These are phyloP conservation scores for Sanghuangporus baumii DNA, from an alignment of 1,284 basidiomycete species.

Conservation along the genomic window DNA sequence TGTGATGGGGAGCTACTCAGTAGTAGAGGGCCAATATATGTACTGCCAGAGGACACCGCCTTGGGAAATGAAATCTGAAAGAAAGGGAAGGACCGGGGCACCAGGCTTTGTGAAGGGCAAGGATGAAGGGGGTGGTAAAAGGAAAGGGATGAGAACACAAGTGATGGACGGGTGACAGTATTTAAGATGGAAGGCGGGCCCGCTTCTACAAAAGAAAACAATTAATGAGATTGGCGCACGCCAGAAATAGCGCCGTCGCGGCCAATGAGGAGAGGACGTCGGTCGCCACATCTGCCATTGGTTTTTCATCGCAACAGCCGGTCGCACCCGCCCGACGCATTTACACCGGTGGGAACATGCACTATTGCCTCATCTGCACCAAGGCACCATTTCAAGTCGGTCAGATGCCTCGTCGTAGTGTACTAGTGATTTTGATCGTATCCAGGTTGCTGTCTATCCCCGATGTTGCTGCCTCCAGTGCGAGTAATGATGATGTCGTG, in stretches of 20 bases:
- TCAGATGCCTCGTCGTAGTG: too few species aligned
- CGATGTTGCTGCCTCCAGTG: too few species aligned
- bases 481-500: too few species aligned
- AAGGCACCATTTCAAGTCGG: too few species aligned
- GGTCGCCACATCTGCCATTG: not conserved
- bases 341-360: not conserved
- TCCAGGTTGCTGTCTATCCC: too few species aligned
- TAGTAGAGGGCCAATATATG: constrained; percentile 21
- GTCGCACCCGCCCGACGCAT: not conserved
- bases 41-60: constrained; percentile 19
- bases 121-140: constrained; percentile 14
- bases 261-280: not conserved
- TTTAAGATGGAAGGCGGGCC: not conserved
- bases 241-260: not conserved
- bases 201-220: not conserved
- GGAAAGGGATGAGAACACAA: constrained; percentile 21
- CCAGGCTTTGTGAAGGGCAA: constrained; percentile 13
- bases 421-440: too few species aligned
- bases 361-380: not conserved
- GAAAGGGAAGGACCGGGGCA: constrained; percentile 22
- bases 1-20: constrained; percentile 1
- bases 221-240: not conserved
- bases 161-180: constrained; percentile 18
- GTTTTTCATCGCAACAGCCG: not conserved
- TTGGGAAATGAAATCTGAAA: constrained; percentile 17